Base-by-base conservation (phyloP, 495 filamentous ascomycete genomes). In the Lasiosphaeria miniovina region DNA sequence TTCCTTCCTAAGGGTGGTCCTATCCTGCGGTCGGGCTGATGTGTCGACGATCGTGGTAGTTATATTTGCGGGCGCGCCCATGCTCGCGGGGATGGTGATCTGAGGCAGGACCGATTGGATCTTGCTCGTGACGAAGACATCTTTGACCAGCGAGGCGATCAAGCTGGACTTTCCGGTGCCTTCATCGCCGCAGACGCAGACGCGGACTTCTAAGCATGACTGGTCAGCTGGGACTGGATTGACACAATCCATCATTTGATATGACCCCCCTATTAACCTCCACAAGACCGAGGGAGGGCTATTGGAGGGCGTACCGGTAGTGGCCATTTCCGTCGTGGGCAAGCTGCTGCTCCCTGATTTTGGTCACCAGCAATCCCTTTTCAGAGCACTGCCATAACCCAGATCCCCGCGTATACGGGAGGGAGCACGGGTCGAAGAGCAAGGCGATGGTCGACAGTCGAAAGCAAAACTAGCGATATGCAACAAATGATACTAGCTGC, bases 11-110 rank as follows among this genome's bases (percentile, higher is more conserved):
- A 98, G 77, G 15, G 88, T 90, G 59, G 84, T 88, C 52, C 93
- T 85, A 66, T 98, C 95, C 68, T 96, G 93, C 0, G 95, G 94
- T 3, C 96, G 84, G 15, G 94, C 91, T 24, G 93, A 98, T 41
- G 95, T 98, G 74, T 98, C 94, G 71, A 98, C 90, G 65, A 98
- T 91, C 49, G 89, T 95, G 10, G 91, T 97, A 24, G 89, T 94
- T 65, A 98, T 90, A 85, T 95, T 95, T 68, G 96, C 91, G 14
- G 91, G 91, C 4, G 90, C 94, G 61, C 89, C 90, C 60, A 90
- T 86, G 61, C 81, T 90, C 8, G 92, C 91, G 49, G 92, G 92
- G 35, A 98, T 90, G 9, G 91, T 97, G 58, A 98, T 92, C 67
- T 91, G 90, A 35, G 95, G 94, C 4, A 98, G 86, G 56, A 96